Evolutionary conservation across 176 grass and related monocot species (phyloP).

Genomic region (Lolium rigidum): DNA sequence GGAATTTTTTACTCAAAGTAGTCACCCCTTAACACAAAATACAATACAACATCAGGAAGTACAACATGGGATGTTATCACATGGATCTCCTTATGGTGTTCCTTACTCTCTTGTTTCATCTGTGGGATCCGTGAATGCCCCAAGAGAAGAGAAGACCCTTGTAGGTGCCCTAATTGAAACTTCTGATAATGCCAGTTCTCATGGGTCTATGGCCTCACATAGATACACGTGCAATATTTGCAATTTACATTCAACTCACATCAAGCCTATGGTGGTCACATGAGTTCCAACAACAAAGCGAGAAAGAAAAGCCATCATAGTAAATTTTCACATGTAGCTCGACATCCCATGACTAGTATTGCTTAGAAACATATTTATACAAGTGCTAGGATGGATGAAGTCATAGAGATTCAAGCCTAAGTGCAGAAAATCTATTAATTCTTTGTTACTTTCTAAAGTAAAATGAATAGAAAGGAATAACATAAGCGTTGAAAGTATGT

Average conservation of each 20-base stretch:
- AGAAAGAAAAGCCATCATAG: background rate
- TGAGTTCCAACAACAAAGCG: slow-evolving; percentile 41
- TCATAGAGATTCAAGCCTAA: background rate
- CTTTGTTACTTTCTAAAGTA: background rate
- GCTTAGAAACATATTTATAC: background rate
- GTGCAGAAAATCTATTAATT: background rate
- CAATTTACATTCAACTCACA: background rate
- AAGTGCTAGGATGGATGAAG: background rate
- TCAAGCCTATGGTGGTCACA: slow-evolving; percentile 46
- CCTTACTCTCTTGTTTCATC: background rate
- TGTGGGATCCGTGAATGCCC: background rate
- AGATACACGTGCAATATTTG: background rate
- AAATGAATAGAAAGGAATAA: background rate
- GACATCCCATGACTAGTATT: background rate
- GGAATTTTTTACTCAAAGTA: background rate
- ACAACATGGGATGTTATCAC: background rate
- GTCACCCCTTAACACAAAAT: background rate
- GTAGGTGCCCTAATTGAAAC: background rate
- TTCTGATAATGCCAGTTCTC: background rate
- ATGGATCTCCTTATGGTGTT: background rate
- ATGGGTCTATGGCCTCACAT: background rate
- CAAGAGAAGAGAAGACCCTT: background rate
- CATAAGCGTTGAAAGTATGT: background rate
- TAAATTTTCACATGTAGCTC: background rate
- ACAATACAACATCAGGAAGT: background rate